Evolutionary conservation across 2,329 filamentous ascomycete species (phyloP).

Genomic region (Aspergillus tamarii): DNA sequence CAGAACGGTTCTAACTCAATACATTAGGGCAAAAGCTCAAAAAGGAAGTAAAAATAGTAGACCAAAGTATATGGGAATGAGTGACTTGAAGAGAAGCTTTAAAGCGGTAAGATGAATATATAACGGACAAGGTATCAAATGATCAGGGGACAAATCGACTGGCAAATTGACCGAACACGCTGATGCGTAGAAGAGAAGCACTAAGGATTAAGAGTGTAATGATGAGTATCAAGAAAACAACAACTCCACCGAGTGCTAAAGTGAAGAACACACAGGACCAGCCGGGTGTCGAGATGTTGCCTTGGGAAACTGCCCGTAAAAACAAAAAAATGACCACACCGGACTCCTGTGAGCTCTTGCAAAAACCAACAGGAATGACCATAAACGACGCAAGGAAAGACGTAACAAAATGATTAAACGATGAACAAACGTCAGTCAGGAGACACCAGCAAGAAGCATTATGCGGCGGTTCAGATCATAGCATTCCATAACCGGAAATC

Average conservation of each 20-base stretch:
- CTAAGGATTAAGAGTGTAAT: slow-evolving; percentile 30
- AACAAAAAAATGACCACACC: slow-evolving; percentile 47
- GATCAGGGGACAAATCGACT: slow-evolving; percentile 21
- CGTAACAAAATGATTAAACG: slow-evolving; percentile 26
- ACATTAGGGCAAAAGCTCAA: slow-evolving; percentile 23
- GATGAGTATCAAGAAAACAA: slow-evolving; percentile 23
- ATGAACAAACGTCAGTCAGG: slow-evolving; percentile 31
- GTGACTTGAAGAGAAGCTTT: slow-evolving; percentile 20
- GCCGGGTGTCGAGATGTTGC: slow-evolving; percentile 48
- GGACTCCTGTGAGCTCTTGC: slow-evolving; percentile 48
- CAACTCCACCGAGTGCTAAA: slow-evolving; percentile 45
- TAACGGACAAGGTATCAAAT: slow-evolving; percentile 39
- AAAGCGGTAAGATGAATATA: slow-evolving; percentile 24
- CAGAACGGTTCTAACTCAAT: slow-evolving; percentile 33
- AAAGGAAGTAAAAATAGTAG: slow-evolving; percentile 21
- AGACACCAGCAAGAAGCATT: slow-evolving; percentile 37
- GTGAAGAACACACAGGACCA: slow-evolving; percentile 50
- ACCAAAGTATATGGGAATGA: slow-evolving; percentile 18
- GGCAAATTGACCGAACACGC: slow-evolving; percentile 35
- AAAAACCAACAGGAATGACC: slow-evolving; percentile 30
- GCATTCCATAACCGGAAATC: slow-evolving; percentile 35
- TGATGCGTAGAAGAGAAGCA: slow-evolving; percentile 39
- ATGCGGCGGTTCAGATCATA: slow-evolving; percentile 34
- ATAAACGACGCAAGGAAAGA: slow-evolving; percentile 36
- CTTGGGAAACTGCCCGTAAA: slow-evolving; percentile 39